These are phyloP conservation scores for Geranomyces michiganensis DNA, from an alignment of 192 early-diverging fungal genomes.

Conservation along the genomic window DNA sequence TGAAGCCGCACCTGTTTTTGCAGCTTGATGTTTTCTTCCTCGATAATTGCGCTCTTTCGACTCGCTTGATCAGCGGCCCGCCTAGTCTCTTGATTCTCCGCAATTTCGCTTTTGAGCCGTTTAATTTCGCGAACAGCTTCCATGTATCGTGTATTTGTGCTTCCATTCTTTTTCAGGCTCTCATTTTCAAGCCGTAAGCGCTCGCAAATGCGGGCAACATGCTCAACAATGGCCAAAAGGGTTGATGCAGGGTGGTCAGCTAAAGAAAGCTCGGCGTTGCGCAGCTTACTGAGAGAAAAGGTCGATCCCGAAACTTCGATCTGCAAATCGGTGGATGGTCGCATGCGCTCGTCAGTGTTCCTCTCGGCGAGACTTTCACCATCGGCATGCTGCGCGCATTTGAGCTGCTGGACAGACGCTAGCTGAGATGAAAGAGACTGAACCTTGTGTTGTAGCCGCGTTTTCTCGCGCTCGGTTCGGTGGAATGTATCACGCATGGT, in stretches of 20 bases:
- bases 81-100: conserved; percentile 17
- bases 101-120: conserved; percentile 38
- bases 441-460: conserved; percentile 31
- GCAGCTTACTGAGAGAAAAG: conserved; percentile 34
- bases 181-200: conserved; percentile 40
- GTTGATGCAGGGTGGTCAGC: conserved; percentile 30
- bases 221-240: conserved; percentile 33
- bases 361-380: conserved; percentile 24
- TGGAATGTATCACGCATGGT: conserved; percentile 17
- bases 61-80: conserved; percentile 19
- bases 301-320: conserved; percentile 36
- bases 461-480: conserved; percentile 32
- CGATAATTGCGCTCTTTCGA: conserved; percentile 28
- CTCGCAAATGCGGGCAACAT: conserved; percentile 35
- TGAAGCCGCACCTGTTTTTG: conserved; percentile 35
- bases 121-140: conserved; percentile 44
- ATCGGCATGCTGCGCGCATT: conserved; percentile 3
- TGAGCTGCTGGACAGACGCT: conserved; percentile 4
- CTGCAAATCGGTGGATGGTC: conserved; percentile 20
- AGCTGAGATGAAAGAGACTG: conserved; percentile 14
- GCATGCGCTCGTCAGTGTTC: conserved; percentile 18
- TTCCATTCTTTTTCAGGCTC: conserved; percentile 26
- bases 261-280: conserved; percentile 26
- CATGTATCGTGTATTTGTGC: conserved; percentile 37
- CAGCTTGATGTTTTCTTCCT: conserved; percentile 45